These are phyloP conservation scores for Dendrocalamus latiflorus DNA, from an alignment of 202 grass and related monocot species.

Conservation along the genomic window DNA sequence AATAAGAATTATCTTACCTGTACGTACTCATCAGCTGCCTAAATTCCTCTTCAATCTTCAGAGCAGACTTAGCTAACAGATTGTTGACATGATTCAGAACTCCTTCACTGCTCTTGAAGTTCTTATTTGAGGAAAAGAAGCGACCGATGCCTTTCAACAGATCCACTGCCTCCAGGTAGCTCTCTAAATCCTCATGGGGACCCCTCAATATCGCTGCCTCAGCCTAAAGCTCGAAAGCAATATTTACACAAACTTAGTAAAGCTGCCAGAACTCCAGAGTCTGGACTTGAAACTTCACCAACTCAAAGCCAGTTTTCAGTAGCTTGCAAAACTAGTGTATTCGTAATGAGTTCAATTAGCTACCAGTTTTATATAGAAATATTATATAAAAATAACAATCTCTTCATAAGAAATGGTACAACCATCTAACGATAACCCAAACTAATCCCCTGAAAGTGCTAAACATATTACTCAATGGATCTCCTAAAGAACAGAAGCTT, in stretches of 20 bases:
- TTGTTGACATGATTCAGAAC: constrained; percentile 64
- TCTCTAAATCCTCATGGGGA: constrained; percentile 83
- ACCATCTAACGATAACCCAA: background rate
- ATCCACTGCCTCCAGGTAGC: constrained; percentile 73
- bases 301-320: background rate
- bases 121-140: constrained; percentile 77
- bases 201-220: constrained; percentile 69
- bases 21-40: constrained; percentile 52
- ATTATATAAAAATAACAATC: background rate
- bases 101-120: constrained; percentile 55
- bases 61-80: constrained; percentile 56
- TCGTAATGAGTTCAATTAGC: background rate
- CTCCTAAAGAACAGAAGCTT: too few relatives aligned
- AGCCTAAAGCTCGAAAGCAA: constrained; percentile 40
- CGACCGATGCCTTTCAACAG: constrained; percentile 50
- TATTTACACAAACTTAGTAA: background rate
- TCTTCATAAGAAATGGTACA: constrained; percentile 2
- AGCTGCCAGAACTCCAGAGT: background rate
- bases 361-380: background rate
- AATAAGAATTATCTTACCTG: constrained; percentile 41
- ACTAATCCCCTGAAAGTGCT: background rate
- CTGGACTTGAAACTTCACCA: background rate
- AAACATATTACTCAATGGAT: background rate
- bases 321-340: background rate
- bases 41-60: constrained; percentile 80